These are phyloP conservation scores for Morella rubra DNA, from an alignment of 306 rosid genomes.

Conservation along the genomic window DNA sequence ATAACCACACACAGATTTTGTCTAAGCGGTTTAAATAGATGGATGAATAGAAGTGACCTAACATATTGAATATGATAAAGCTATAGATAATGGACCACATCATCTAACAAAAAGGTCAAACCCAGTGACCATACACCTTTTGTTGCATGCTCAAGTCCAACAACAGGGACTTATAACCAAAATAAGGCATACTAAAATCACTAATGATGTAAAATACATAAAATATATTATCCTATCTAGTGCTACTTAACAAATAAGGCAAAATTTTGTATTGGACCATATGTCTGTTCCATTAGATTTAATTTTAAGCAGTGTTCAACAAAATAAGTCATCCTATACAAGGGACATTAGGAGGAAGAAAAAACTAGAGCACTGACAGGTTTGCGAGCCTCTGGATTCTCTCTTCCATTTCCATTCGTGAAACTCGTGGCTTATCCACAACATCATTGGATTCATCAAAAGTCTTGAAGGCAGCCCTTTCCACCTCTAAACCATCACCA, in stretches of 20 bases:
- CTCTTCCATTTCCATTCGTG: slow-evolving; percentile 82
- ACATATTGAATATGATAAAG: not conserved
- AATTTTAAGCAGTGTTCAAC: not conserved
- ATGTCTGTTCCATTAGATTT: not conserved
- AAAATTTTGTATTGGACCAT: not conserved
- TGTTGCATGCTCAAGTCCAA: not conserved
- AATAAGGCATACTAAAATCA: not conserved
- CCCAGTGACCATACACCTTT: not conserved
- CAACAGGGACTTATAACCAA: not conserved
- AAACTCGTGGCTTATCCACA: slow-evolving; percentile 51
- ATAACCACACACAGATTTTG: not conserved
- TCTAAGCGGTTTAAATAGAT: not conserved
- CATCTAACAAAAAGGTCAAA: not conserved
- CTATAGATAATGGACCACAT: not conserved
- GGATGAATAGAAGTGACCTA: not conserved
- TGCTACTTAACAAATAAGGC: not conserved
- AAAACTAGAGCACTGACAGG: slow-evolving; percentile 44
- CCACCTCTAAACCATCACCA: slow-evolving; percentile 48
- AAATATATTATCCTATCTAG: not conserved
- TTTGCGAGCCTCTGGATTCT: slow-evolving; percentile 75
- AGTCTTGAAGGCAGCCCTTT: slow-evolving; percentile 76
- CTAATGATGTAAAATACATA: not conserved
- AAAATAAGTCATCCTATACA: slow-evolving; percentile 5
- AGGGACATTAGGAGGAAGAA: slow-evolving; percentile 28
- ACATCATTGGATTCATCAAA: slow-evolving; percentile 47